Evolutionary conservation across 164 flowering plant species (phyloP), one percentile per base, ranked within the genome.

Genomic region (Annona cherimola): DNA sequence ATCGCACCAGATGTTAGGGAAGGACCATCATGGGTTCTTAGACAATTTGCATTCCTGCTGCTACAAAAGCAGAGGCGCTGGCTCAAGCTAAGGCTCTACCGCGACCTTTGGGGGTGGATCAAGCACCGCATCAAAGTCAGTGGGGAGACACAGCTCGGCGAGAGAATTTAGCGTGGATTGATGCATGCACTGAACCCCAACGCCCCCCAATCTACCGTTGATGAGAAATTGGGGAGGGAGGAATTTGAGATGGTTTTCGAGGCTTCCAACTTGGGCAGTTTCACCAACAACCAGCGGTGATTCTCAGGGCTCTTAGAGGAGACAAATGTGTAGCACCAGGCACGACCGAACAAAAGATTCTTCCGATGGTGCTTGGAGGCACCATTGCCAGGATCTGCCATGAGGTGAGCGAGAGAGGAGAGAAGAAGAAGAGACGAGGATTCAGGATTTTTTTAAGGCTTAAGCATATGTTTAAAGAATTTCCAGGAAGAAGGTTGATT

Each of bases 71-170:
- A n/a, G 66, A 3, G 42, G 3, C 40, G 4, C 67, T 4, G 57
- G 57, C 6, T 43, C 57, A 26, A 42, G 61, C 43, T 55, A 40
- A 3, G 65, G 40, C 65, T 75, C 20, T 66, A 41, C 26, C 73
- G 80, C 43, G 12, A 4, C 71, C 18, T 71, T 80, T 9, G 77
- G 79, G 12, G 72, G 61, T 6, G 79, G 64, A 40, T 75, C 81
- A 3, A 63, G 67, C 3, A 69, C 40, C 12, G 79, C 73, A 45
- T 81, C 86, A 1, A 88, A 78, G 43, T 91, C 94, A 68, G 91
- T 90, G 7, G 98, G 1, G 97, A 91, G 55, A 94, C 98, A 69
- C 98, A 79, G 45, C 97, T 97, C 4, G 98, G 98, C 4, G 97
- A 91, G 71, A 88, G 80, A 78, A 90, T 90, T 73, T 93, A 82